Percentiles rank a stretch among this genome's conserved stretches.
Evolutionary conservation across 768 basidiomycete genomes (phyloP).

Genomic region (Pulveroboletus frians): DNA sequence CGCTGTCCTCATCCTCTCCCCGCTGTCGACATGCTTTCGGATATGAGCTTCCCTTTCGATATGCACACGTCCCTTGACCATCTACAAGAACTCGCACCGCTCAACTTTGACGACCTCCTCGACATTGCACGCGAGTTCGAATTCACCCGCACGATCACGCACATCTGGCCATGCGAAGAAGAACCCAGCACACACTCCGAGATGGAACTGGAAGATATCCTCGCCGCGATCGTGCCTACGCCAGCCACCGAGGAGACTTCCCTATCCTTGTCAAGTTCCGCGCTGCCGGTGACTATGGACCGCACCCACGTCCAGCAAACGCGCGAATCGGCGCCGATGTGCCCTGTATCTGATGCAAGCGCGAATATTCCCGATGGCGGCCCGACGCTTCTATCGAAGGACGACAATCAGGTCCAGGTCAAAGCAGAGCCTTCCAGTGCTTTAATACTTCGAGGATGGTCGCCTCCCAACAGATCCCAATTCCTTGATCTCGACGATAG

Average conservation of each 20-base stretch:
- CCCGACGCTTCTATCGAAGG: background rate
- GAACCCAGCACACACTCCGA: constrained; percentile 7
- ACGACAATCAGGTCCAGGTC: constrained; percentile 1
- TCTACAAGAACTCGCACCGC: constrained; percentile 1
- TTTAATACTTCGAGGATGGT: constrained; percentile 21
- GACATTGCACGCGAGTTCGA: constrained; percentile 29
- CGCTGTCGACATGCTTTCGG: constrained; percentile 25
- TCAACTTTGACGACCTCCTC: constrained; percentile 26
- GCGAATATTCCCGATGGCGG: background rate
- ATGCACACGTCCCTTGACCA: background rate
- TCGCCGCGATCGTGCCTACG: constrained; percentile 7
- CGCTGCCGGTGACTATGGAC: background rate
- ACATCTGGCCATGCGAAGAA: constrained; percentile 18
- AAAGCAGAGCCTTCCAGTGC: background rate
- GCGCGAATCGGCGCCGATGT: background rate
- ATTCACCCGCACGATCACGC: constrained; percentile 20
- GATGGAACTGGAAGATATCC: constrained; percentile 16
- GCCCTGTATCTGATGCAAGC: background rate
- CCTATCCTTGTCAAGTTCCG: background rate
- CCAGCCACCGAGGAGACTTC: constrained; percentile 4
- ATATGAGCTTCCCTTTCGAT: constrained; percentile 5
- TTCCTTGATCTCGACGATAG: constrained; percentile 22
- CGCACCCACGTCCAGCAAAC: background rate
- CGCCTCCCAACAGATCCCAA: constrained; percentile 22
- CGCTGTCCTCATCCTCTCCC: background rate